Base-by-base conservation (phyloP, 2,329 filamentous ascomycete genomes). In the Phyllachora maydis region DNA sequence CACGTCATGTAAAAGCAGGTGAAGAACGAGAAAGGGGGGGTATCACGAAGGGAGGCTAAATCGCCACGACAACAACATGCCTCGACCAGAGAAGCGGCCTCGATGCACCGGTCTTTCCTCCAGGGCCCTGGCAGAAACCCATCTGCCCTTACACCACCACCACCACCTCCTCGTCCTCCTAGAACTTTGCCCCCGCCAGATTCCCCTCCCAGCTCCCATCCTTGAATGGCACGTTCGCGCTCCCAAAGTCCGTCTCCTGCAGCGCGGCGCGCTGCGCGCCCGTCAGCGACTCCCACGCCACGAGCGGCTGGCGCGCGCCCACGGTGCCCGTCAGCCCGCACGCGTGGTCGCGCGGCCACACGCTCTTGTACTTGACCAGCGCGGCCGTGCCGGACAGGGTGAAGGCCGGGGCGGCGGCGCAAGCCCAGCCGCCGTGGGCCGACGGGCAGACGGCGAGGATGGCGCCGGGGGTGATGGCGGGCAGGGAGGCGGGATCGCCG, bases 151-250 rank as follows among this genome's bases (percentile, higher is more conserved):
- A n/a, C n/a, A n/a, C n/a, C n/a, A n/a, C n/a, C n/a, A n/a, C n/a
- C n/a, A n/a, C n/a, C n/a, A n/a, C n/a, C n/a, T n/a, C n/a, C n/a
- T n/a, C n/a, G n/a, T n/a, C n/a, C n/a, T n/a, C n/a, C n/a, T n/a
- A 23, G 12, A 23, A 23, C 7, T 9, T 8, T 9, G 21, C 21
- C 11, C 15, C 7, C 11, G 13, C 23, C 11, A 25, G 15, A 13
- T 21, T 21, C 3, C 12, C 18, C 6, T 26, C 18, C 18, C 39
- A 41, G 26, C 28, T 35, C 11, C 25, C 15, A 14, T 40, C 36
- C 17, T 38, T 46, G 32, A 54, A 52, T 3, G 49, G 48, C 23
- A 52, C 48, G 28, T 37, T 51, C 11, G 46, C 49, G 18, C 14
- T 21, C 11, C 47, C 50, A 28, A 52, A 54, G 34, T 52, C 40